phyloP scores from a whole-genome alignment of 805 yeast genomes.

The Lachancea waltii region DNA sequence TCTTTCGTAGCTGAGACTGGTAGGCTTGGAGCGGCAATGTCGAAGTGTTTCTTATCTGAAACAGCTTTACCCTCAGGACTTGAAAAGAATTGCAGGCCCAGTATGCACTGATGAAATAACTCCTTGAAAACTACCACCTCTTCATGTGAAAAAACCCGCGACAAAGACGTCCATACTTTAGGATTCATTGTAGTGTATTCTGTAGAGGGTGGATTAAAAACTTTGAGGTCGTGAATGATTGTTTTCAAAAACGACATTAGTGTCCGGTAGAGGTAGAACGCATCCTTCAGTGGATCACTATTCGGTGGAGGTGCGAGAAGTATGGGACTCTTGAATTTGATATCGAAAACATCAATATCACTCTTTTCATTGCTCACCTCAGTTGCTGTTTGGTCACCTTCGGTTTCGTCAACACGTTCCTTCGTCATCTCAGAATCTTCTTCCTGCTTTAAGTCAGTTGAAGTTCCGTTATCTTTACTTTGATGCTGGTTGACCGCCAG shows the following conservation, averaged over 20 bases:
- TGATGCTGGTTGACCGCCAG: constrained; percentile 25
- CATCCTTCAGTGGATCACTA: constrained; percentile 73
- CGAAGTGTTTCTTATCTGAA: constrained; percentile 38
- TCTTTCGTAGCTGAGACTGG: constrained; percentile 88
- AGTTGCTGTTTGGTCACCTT: constrained; percentile 5
- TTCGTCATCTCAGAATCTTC: constrained; percentile 20
- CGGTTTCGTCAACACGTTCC: constrained; percentile 11
- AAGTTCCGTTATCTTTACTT: too few relatives aligned
- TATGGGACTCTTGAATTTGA: constrained; percentile 51
- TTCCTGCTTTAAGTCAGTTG: constrained; percentile 25
- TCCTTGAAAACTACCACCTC: constrained; percentile 72
- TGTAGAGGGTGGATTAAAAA: constrained; percentile 77
- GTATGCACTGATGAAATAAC: constrained; percentile 76
- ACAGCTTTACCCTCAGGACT: constrained; percentile 28
- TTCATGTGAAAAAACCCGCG: constrained; percentile 76
- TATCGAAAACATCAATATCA: constrained; percentile 38
- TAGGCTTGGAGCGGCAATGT: constrained; percentile 70
- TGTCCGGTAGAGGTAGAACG: constrained; percentile 80
- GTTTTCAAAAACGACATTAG: constrained; percentile 86
- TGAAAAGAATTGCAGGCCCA: constrained; percentile 74
- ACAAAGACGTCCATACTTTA: constrained; percentile 75
- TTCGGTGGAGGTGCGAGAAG: constrained; percentile 43
- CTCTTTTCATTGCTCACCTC: constrained; percentile 11
- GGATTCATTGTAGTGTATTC: constrained; percentile 44
- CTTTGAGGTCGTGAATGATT: constrained; percentile 79